These are phyloP conservation scores for Globisporangium parvum DNA, from an alignment of 352 stramenopile species.

Conservation along the genomic window DNA sequence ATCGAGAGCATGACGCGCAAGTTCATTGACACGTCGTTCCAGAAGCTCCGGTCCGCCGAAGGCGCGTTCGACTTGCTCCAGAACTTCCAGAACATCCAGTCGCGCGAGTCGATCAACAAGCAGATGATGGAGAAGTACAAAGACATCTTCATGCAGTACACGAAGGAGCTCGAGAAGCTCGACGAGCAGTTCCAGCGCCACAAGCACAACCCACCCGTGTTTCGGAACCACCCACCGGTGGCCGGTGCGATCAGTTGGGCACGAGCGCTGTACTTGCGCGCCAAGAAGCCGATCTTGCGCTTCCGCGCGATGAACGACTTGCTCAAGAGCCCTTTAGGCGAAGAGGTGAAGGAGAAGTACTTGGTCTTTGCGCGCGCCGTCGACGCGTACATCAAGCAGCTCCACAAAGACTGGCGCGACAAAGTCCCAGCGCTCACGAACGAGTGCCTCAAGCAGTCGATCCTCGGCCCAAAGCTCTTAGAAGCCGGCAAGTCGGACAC, in stretches of 20 bases:
- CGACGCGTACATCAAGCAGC: slow-evolving; percentile 89
- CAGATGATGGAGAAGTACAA: slow-evolving; percentile 97
- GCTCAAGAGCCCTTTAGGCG: slow-evolving; percentile 85
- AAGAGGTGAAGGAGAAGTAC: slow-evolving; percentile 94
- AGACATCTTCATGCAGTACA: slow-evolving; percentile 95
- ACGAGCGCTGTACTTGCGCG: slow-evolving; percentile 80
- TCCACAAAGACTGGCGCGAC: slow-evolving; percentile 92
- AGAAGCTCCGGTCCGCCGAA: slow-evolving; percentile 93
- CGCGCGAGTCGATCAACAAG: slow-evolving; percentile 93
- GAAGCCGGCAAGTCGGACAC: slow-evolving; percentile 74
- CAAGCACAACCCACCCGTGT: slow-evolving; percentile 83
- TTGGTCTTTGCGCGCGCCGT: slow-evolving; percentile 90
- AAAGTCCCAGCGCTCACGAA: slow-evolving; percentile 84
- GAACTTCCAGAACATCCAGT: slow-evolving; percentile 96
- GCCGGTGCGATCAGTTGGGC: slow-evolving; percentile 83
- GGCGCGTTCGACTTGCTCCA: slow-evolving; percentile 95
- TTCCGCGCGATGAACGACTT: slow-evolving; percentile 93
- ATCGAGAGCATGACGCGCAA: slow-evolving; percentile 94
- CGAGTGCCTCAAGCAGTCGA: slow-evolving; percentile 92
- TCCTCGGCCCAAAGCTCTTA: slow-evolving; percentile 80
- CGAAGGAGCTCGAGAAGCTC: slow-evolving; percentile 91
- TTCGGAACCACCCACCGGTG: slow-evolving; percentile 92
- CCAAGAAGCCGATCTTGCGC: slow-evolving; percentile 92
- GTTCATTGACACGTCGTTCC: slow-evolving; percentile 95
- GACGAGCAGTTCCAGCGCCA: slow-evolving; percentile 86